Percentiles rank a stretch among this genome's conserved stretches.
Evolutionary conservation across 2,329 filamentous ascomycete genomes (phyloP).

Genomic region (Aaosphaeria arxii): DNA sequence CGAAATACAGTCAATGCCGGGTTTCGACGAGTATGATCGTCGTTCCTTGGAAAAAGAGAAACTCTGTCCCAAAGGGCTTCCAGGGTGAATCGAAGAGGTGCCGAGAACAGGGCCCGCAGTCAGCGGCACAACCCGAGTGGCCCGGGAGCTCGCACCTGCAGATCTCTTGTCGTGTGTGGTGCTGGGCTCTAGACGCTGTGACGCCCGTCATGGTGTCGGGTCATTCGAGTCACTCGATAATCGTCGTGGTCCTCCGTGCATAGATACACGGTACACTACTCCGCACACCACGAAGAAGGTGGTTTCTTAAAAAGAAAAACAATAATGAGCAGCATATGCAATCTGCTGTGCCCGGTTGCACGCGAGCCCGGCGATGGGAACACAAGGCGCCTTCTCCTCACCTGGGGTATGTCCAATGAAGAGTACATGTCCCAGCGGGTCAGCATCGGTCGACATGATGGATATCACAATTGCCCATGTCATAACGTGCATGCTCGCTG

Average conservation of each 20-base stretch:
- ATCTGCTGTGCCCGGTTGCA: background rate
- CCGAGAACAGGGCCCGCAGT: background rate
- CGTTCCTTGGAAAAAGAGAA: background rate
- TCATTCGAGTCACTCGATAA: too few relatives aligned
- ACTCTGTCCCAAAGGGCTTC: background rate
- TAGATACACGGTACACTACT: too few relatives aligned
- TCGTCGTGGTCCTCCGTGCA: too few relatives aligned
- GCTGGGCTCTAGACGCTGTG: too few relatives aligned
- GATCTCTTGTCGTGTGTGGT: background rate
- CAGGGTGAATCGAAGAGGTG: background rate
- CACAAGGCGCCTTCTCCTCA: background rate
- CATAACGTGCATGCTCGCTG: slow-evolving; percentile 5
- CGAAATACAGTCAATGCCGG: background rate
- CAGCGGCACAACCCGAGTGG: background rate
- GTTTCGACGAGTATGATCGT: background rate
- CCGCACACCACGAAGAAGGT: too few relatives aligned
- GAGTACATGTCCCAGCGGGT: background rate
- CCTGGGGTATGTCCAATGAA: background rate
- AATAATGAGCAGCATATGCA: background rate
- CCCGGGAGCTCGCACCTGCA: background rate
- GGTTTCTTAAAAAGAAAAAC: background rate
- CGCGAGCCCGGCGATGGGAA: background rate
- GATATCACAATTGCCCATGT: slow-evolving; percentile 14
- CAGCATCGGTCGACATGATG: slow-evolving; percentile 11
- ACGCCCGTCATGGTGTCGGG: too few relatives aligned